Conservation (phyloP, 805 yeast species). For the Spathaspora arborariae region DNA sequence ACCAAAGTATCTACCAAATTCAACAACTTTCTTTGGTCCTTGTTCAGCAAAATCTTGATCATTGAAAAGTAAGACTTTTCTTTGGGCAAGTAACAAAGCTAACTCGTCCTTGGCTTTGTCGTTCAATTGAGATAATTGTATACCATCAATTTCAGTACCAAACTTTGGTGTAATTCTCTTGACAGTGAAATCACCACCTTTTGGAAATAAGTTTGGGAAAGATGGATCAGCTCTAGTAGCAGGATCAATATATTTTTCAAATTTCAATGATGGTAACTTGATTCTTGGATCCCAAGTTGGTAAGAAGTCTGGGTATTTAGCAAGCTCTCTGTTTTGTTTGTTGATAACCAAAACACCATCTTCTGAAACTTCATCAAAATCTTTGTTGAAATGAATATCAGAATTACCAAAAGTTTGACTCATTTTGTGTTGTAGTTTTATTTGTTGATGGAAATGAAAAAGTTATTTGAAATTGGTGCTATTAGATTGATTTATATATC, state of each 20-base stretch:
- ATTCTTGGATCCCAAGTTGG: conserved; percentile 68
- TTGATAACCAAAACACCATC: conserved; percentile 49
- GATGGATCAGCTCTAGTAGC: conserved; percentile 64
- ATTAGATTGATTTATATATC: neutral
- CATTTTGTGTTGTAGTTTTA: conserved; percentile 18
- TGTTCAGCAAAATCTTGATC: conserved; percentile 58
- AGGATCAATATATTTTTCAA: conserved; percentile 58
- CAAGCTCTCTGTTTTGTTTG: conserved; percentile 29
- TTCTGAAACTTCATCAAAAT: conserved; percentile 44
- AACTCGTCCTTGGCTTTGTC: conserved; percentile 62
- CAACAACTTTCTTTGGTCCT: conserved; percentile 47
- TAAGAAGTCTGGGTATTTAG: conserved; percentile 51
- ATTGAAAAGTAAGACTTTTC: conserved; percentile 66
- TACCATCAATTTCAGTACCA: conserved; percentile 60
- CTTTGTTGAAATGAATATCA: conserved; percentile 50
- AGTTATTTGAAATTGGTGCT: neutral
- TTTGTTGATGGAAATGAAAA: neutral
- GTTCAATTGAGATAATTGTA: conserved; percentile 54
- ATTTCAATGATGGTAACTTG: conserved; percentile 47
- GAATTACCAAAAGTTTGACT: conserved; percentile 34
- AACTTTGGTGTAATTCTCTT: conserved; percentile 61
- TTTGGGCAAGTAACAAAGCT: conserved; percentile 62
- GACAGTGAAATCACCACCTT: conserved; percentile 18
- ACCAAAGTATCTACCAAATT: conserved; percentile 65
- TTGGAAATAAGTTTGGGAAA: conserved; percentile 49